Base-by-base conservation (phyloP, 2,329 filamentous ascomycete species). In the Aspergillus oerlinghausenensis region DNA sequence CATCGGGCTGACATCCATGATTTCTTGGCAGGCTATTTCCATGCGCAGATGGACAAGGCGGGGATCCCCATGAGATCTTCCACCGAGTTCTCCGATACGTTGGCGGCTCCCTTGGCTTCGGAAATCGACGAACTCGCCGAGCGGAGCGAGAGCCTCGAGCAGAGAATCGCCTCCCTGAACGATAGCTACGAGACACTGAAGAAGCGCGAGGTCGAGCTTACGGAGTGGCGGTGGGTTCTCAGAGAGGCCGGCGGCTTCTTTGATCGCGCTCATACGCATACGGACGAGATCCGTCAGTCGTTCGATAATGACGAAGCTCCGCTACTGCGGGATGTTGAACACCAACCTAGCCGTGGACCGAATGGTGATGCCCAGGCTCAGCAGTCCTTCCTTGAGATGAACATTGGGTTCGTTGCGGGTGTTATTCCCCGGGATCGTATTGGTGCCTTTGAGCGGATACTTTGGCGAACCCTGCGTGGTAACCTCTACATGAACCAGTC, bases 401-500 rank as follows among this genome's bases (percentile, higher is more conserved):
- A 97, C 78, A 99, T 99, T 72, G 94, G 94, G 9, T 99, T 99
- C 69, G 93, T 99, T 53, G 90, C 94, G 54, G 94, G 94, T 76
- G 94, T 97, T 66, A 97, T 99, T 67, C 85, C 90, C 40, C 86
- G 94, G 54, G 93, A 97, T 70, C 87, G 93, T 51, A 93, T 99
- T 59, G 92, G 88, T 14, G 90, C 93, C 26, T 99, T 99, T 71
- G 95, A 99, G 79, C 88, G 94, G 58, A 99, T 99, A 65, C 82
- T 99, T 52, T 99, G 94, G 94, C 87, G 94, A 69, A 97, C 95
- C 0, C 85, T 99, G 45, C 91, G 94, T 74, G 94, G 94, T 68
- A 99, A 99, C 76, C 80, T 99, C 62, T 99, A 97, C 82, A 99
- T 99, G 94, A 99, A 99, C 78, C 95, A 99, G 80, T 93, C 93